Conservation (phyloP, 306 rosid genomes). For the Cucurbita moschata region DNA sequence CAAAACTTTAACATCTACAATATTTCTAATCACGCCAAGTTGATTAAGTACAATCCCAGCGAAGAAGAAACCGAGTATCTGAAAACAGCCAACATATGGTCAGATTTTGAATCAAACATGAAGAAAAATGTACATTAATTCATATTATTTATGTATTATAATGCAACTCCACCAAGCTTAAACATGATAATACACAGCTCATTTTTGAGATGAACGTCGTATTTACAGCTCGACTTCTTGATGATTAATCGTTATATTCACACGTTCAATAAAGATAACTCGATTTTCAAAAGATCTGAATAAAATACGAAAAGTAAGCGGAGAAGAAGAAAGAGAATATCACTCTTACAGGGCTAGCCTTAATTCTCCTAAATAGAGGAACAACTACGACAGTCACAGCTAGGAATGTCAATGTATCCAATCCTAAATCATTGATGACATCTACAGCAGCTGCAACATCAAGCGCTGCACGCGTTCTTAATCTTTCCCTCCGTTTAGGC, state of each 20-base stretch:
- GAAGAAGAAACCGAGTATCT: slow-evolving; percentile 97
- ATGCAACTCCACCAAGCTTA: neutral
- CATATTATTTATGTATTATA: neutral
- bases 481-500: slow-evolving; percentile 22
- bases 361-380: slow-evolving; percentile 68
- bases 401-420: slow-evolving; percentile 80
- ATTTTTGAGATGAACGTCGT: neutral
- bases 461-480: slow-evolving; percentile 27
- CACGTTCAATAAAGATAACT: neutral
- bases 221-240: neutral
- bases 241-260: neutral
- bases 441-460: slow-evolving; percentile 70
- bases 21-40: slow-evolving; percentile 88
- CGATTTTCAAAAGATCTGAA: neutral
- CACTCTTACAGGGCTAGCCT: slow-evolving; percentile 54
- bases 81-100: slow-evolving; percentile 11
- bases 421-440: slow-evolving; percentile 80
- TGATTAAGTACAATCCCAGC: slow-evolving; percentile 93
- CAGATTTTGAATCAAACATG: neutral
- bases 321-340: neutral
- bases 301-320: neutral
- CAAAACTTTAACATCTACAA: slow-evolving; percentile 76
- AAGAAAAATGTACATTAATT: neutral
- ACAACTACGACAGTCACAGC: slow-evolving; percentile 71
- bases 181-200: neutral